Conservation (phyloP, 2,329 filamentous ascomycete species). For the Nothophoma quercina region DNA sequence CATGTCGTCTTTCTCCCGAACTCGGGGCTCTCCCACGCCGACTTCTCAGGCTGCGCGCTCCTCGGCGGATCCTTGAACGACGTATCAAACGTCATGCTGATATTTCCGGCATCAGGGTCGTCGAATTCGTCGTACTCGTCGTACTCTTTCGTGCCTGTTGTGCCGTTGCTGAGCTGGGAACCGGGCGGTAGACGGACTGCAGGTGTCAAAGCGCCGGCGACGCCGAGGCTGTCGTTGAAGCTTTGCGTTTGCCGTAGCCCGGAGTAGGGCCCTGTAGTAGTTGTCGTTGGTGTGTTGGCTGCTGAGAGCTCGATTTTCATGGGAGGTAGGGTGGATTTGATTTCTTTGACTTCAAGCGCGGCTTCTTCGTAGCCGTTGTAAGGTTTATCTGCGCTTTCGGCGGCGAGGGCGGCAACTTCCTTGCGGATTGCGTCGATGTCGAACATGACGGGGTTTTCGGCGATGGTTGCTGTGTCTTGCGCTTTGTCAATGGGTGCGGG, state of each 20-base stretch:
- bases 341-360: constrained; percentile 73
- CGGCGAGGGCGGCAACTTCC: constrained; percentile 75
- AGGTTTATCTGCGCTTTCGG: constrained; percentile 59
- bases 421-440: constrained; percentile 90
- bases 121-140: constrained; percentile 49
- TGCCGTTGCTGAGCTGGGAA: constrained; percentile 27
- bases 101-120: constrained; percentile 34
- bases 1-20: constrained; percentile 17
- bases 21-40: no score
- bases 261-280: constrained; percentile 29
- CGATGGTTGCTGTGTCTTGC: constrained; percentile 57
- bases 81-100: constrained; percentile 56
- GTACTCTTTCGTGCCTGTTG: constrained; percentile 25
- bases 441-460: constrained; percentile 76
- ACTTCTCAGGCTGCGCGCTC: constrained; percentile 2
- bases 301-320: constrained; percentile 72
- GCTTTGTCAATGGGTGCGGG: constrained; percentile 45
- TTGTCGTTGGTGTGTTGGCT: constrained; percentile 20
- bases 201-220: constrained; percentile 20
- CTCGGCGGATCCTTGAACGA: constrained; percentile 40
- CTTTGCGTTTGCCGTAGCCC: constrained; percentile 52
- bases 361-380: constrained; percentile 32
- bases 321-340: constrained; percentile 86
- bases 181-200: constrained; percentile 10
- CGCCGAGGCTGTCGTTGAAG: constrained; percentile 48